Evolutionary conservation across 331 rosid genomes (phyloP), one percentile per base, ranked within the genome.

Genomic region (Pyrus hybrid): DNA sequence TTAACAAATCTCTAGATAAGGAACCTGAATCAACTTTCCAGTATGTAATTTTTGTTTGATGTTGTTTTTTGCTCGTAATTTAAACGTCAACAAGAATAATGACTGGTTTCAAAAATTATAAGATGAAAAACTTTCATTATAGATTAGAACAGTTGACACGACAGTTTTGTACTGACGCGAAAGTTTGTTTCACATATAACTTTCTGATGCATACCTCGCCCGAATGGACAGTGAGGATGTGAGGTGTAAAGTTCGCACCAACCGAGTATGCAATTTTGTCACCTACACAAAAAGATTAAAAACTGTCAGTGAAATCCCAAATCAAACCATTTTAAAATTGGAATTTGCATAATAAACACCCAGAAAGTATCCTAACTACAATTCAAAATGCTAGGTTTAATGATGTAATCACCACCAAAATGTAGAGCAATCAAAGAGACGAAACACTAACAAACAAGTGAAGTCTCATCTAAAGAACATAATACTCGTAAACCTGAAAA

Each of bases 191-290:
- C 76, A 74, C 71, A 62, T 29, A 54, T 67, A 20, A 63, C 58
- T 68, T 54, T 56, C 29, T 20, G 58, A 33, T 18, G n/a, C 83
- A 83, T 90, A 95, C 99, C 99, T 95, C 99, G 51, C 99, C 99
- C 23, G 89, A 85, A 82, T 95, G 89, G 72, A 92, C 97, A 13
- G 88, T 88, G 58, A 95, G 85, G 74, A 90, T 75, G 61, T 95
- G 97, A 30, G 96, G 88, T 17, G 95, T 89, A 80, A 95, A 92
- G 83, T 89, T 90, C 25, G 96, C 89, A 75, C 96, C 97, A 54
- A 90, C 91, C 0, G 91, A 84, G 82, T 83, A 92, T 25, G 96
- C 91, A 78, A 82, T 79, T 78, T 82, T 87, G 70, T 82, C 82
- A 62, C 95, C 99, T 95, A 72, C 78, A 70, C 73, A 81, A 72